Percentiles rank a stretch among this genome's conserved stretches.
Evolutionary conservation across 2,329 filamentous ascomycete genomes (phyloP).

Genomic region (Furcasterigmium furcatum): DNA sequence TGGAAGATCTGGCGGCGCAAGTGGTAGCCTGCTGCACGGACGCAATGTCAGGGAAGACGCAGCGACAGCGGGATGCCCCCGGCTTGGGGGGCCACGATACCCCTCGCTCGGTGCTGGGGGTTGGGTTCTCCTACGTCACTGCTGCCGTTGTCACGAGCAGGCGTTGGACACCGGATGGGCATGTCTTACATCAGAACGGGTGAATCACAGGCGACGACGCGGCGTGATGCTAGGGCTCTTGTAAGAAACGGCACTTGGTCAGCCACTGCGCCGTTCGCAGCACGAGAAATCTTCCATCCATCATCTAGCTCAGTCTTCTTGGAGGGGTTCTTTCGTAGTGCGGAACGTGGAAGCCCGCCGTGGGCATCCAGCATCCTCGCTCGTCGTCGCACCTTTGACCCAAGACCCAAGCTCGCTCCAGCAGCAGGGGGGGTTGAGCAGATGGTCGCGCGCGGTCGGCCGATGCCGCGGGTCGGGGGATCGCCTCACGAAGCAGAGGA

Average conservation of each 20-base stretch:
- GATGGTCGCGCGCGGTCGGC: too few species aligned
- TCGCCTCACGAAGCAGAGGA: neutral
- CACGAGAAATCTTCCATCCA: neutral
- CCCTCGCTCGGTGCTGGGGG: neutral
- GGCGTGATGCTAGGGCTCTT: too few species aligned
- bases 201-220: too few species aligned
- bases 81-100: too few species aligned
- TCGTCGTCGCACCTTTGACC: too few species aligned
- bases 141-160: neutral
- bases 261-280: neutral
- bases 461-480: neutral
- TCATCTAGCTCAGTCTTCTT: neutral
- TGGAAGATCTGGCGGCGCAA: conserved; percentile 2
- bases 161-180: too few species aligned
- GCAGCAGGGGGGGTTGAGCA: too few species aligned
- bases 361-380: too few species aligned
- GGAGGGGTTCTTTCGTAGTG: neutral
- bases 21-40: neutral
- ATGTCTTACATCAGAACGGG: too few species aligned
- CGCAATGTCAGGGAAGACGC: neutral
- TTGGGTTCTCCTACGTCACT: neutral
- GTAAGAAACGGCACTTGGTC: neutral
- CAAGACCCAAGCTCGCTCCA: too few species aligned
- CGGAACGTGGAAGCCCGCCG: neutral
- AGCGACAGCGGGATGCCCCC: too few species aligned